Percentiles rank a stretch among this genome's conserved stretches.
phyloP scores from a whole-genome alignment of 1,284 basidiomycete species.

The Papiliotrema terrestris region DNA sequence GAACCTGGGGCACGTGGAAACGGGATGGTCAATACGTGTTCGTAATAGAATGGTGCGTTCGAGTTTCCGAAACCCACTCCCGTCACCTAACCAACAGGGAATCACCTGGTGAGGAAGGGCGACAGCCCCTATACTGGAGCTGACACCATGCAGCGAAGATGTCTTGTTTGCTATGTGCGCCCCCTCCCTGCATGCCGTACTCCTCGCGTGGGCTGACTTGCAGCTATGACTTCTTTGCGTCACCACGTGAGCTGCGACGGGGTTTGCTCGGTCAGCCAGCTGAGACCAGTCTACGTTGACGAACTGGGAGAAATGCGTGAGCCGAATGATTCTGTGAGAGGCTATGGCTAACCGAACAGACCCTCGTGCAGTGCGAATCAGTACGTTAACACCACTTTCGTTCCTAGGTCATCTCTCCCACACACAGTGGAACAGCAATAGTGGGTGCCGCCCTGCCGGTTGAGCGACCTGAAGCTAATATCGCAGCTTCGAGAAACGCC shows the following conservation, averaged over 20 bases:
- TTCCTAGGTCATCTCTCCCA: too few relatives aligned
- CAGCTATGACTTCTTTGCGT: slow-evolving; percentile 46
- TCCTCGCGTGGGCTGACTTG: background rate
- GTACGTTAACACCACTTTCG: slow-evolving; percentile 17
- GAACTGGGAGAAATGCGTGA: slow-evolving; percentile 44
- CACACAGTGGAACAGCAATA: slow-evolving; percentile 47
- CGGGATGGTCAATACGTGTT: slow-evolving; percentile 43
- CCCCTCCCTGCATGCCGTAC: background rate
- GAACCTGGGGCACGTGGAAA: slow-evolving; percentile 44
- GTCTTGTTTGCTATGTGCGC: slow-evolving; percentile 44
- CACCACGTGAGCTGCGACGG: slow-evolving; percentile 27
- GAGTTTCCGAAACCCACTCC: background rate
- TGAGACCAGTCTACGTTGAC: slow-evolving; percentile 37
- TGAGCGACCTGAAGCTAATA: background rate
- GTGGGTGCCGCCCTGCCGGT: slow-evolving; percentile 12
- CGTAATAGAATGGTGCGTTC: slow-evolving; percentile 42
- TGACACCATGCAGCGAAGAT: slow-evolving; percentile 28
- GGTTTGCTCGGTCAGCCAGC: background rate
- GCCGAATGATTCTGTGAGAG: background rate
- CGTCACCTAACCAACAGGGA: slow-evolving; percentile 18
- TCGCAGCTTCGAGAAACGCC: slow-evolving; percentile 36
- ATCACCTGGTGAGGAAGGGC: slow-evolving; percentile 29
- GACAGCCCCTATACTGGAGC: background rate
- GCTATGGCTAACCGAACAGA: slow-evolving; percentile 10
- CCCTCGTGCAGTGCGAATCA: slow-evolving; percentile 35